Evolutionary conservation across 208 protist species (phyloP).

Genomic region (Crithidia fasciculata): DNA sequence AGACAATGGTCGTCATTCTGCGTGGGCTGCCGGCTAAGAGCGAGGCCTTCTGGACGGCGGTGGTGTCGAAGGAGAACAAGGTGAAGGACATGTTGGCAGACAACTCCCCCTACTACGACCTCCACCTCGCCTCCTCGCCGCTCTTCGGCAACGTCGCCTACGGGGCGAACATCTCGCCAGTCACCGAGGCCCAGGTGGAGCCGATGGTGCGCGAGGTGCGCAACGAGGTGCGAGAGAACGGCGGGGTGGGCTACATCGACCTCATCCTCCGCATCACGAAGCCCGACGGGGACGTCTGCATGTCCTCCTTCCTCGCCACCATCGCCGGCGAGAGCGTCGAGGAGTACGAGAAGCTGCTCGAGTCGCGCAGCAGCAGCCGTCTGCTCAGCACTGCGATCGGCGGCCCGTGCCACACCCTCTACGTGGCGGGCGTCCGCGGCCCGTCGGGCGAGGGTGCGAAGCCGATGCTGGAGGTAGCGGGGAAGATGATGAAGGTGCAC

Average conservation of each 20-base stretch:
- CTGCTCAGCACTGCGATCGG: slow-evolving; percentile 59
- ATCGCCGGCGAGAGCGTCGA: slow-evolving; percentile 36
- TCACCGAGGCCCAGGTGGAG: slow-evolving; percentile 38
- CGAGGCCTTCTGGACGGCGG: slow-evolving; percentile 57
- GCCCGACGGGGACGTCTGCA: slow-evolving; percentile 54
- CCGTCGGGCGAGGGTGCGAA: slow-evolving; percentile 22
- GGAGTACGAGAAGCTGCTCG: slow-evolving; percentile 35
- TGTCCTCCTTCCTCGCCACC: slow-evolving; percentile 48
- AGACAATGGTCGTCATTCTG: slow-evolving; percentile 33
- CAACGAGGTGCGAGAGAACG: slow-evolving; percentile 33
- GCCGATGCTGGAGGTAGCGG: slow-evolving; percentile 32
- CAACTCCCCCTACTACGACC: slow-evolving; percentile 41
- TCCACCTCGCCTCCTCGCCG: slow-evolving; percentile 57
- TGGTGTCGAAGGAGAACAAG: slow-evolving; percentile 41
- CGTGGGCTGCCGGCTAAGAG: slow-evolving; percentile 14
- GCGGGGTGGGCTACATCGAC: slow-evolving; percentile 34
- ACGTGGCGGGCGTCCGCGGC: slow-evolving; percentile 46
- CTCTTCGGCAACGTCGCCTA: slow-evolving; percentile 57
- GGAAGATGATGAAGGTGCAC: slow-evolving; percentile 34
- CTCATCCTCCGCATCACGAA: slow-evolving; percentile 40
- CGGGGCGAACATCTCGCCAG: slow-evolving; percentile 30
- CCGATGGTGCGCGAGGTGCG: slow-evolving; percentile 36
- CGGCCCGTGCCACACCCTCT: slow-evolving; percentile 54
- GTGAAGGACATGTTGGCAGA: slow-evolving; percentile 57
- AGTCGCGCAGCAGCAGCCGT: slow-evolving; percentile 27